Conservation (phyloP, 164 flowering plant species). For the Chloranthus sessilifolius region DNA sequence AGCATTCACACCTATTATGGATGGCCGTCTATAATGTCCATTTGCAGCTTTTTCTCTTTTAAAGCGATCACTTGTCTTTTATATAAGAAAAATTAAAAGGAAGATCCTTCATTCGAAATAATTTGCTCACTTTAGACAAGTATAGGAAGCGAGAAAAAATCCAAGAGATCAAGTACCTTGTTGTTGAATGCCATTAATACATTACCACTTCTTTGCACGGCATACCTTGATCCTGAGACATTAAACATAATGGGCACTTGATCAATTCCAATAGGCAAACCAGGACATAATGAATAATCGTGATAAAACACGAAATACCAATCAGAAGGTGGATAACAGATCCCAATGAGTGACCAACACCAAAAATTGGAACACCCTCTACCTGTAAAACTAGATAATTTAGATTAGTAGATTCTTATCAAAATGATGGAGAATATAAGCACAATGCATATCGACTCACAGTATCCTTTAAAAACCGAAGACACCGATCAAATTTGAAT, state of each 20-base stretch:
- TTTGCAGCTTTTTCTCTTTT: no score
- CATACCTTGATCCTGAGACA: constrained; percentile 82
- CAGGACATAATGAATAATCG: background rate
- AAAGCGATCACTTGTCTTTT: no score
- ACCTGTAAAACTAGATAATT: constrained; percentile 31
- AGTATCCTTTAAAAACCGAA: constrained; percentile 55
- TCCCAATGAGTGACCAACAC: constrained; percentile 95
- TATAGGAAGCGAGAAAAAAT: no score
- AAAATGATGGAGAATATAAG: constrained; percentile 4
- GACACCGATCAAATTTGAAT: constrained; percentile 84
- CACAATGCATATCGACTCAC: constrained; percentile 33
- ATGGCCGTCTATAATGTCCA: no score
- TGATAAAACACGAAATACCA: constrained; percentile 33
- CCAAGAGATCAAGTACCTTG: constrained; percentile 58
- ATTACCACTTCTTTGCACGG: constrained; percentile 83
- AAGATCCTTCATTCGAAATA: no score
- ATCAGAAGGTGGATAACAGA: constrained; percentile 85
- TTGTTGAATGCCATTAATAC: constrained; percentile 85
- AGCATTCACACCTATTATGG: no score
- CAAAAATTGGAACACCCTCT: constrained; percentile 72
- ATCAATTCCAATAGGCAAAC: no score
- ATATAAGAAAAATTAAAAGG: no score
- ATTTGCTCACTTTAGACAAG: no score
- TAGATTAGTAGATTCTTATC: background rate
- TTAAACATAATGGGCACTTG: background rate